phyloP scores from a whole-genome alignment of 202 grass and related monocot genomes.

The Saccharum hybrid region DNA sequence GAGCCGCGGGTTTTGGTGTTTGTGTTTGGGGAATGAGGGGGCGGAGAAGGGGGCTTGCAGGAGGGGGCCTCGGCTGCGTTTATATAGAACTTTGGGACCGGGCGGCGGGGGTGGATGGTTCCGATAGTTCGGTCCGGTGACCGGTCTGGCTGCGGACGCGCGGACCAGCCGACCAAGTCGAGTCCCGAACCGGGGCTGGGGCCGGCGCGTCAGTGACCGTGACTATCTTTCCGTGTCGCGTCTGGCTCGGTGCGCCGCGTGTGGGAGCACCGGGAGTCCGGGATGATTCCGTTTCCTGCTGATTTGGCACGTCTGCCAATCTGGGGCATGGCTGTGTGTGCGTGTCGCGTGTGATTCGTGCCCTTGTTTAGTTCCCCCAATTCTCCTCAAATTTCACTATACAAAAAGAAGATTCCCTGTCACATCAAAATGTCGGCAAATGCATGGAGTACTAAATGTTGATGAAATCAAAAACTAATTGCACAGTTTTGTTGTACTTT shows the following conservation, averaged over 20 bases:
- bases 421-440: too few relatives aligned
- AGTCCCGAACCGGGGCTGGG: background rate
- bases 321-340: background rate
- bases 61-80: background rate
- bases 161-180: slow-evolving; percentile 31
- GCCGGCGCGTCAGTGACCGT: background rate
- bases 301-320: background rate
- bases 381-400: too few relatives aligned
- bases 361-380: too few relatives aligned
- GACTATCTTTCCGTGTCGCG: background rate
- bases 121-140: slow-evolving; percentile 36
- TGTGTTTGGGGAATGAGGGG: background rate
- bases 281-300: background rate
- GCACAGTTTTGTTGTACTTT: too few relatives aligned
- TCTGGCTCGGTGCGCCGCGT: slow-evolving; percentile 1
- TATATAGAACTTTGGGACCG: slow-evolving; percentile 40
- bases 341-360: background rate
- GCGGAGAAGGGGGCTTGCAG: background rate
- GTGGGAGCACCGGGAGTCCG: background rate
- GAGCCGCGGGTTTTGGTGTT: slow-evolving; percentile 49
- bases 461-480: too few relatives aligned
- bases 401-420: too few relatives aligned
- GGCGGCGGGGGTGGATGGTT: slow-evolving; percentile 32
- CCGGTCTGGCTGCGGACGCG: slow-evolving; percentile 35
- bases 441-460: too few relatives aligned